Evolutionary conservation across 331 rosid species (phyloP), one percentile per base, ranked within the genome.

Genomic region (Acacia pycnantha): DNA sequence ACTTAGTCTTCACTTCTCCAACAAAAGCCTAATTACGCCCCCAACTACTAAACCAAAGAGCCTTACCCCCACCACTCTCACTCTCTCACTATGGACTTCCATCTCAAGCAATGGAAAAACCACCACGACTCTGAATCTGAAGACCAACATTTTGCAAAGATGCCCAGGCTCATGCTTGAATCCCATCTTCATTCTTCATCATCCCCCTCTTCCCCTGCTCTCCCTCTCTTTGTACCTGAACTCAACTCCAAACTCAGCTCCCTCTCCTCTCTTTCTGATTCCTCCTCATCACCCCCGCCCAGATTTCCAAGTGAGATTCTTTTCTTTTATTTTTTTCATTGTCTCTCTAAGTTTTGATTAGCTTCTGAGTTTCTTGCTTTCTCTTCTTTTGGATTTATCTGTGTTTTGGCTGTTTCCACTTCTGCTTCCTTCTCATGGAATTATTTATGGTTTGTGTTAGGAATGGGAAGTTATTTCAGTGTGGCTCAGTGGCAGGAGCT

Each of bases 401-500:
- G 22, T 62, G 48, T 59, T 68, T 40, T 86, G 74, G 14, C 41
- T 40, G 74, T 73, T 33, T 26, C 73, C 16, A 58, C 74, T 44
- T 27, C 46, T 73, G 43, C 77, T 37, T 19, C 37, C 72, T 50
- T 8, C 37, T 44, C 67, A 26, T 76, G 53, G 51, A 12, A 4
- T 51, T 71, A 11, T 21, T 44, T 15, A 41, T 81, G 44, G 35
- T 81, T 10, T 11, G 27, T 81, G 58, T 53, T 79, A 96, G 98
- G 87, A 77, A 91, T 90, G 92, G 93, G 92, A 76, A 91, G 94
- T 83, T 90, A 62, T 81, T 96, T 96, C 89, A 96, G 94, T 83
- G 61, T 90, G 83, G 88, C 90, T 26, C 99, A 96, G 87, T 91
- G 94, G 98, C 97, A 96, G 69, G 99, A 96, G 46, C 99, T 96